A percentile compares a stretch with the other conserved stretches of the same genome.
Conservation (phyloP, 1,284 basidiomycete genomes). For the Anthracocystis setariae region DNA sequence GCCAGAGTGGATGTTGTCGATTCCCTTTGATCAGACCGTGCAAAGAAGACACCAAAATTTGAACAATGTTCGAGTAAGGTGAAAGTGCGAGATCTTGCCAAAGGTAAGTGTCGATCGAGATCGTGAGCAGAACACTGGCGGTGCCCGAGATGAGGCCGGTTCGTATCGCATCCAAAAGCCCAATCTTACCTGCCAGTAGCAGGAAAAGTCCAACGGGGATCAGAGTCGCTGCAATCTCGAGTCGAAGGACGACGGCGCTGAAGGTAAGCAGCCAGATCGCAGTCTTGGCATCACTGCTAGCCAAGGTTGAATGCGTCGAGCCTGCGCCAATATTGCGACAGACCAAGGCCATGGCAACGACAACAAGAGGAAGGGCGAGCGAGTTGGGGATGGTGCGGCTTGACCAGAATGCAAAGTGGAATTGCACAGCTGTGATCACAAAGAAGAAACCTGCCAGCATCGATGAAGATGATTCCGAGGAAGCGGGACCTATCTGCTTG, state of each 20-base stretch:
- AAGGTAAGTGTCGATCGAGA: constrained; percentile 83
- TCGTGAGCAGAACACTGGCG: constrained; percentile 24
- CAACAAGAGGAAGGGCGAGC: constrained; percentile 83
- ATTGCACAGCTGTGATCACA: constrained; percentile 80
- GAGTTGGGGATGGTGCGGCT: constrained; percentile 93
- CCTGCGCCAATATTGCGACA: constrained; percentile 66
- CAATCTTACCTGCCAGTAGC: constrained; percentile 21
- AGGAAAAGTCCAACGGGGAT: constrained; percentile 51
- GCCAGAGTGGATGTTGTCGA: constrained; percentile 74
- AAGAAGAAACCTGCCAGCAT: constrained; percentile 67
- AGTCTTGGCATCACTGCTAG: not conserved
- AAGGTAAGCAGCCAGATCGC: constrained; percentile 73
- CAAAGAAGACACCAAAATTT: not conserved
- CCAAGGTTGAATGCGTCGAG: constrained; percentile 11
- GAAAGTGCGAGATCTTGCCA: constrained; percentile 72
- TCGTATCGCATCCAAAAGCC: constrained; percentile 18
- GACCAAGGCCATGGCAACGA: constrained; percentile 73
- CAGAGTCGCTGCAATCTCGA: constrained; percentile 75
- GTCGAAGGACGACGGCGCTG: constrained; percentile 79
- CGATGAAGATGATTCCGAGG: not conserved
- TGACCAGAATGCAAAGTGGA: constrained; percentile 92
- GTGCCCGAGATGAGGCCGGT: constrained; percentile 18
- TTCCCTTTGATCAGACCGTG: too few species aligned
- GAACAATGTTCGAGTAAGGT: not conserved
- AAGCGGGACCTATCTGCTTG: not conserved